These are phyloP conservation scores for Mycena venus DNA, from an alignment of 768 basidiomycete species.

Conservation along the genomic window DNA sequence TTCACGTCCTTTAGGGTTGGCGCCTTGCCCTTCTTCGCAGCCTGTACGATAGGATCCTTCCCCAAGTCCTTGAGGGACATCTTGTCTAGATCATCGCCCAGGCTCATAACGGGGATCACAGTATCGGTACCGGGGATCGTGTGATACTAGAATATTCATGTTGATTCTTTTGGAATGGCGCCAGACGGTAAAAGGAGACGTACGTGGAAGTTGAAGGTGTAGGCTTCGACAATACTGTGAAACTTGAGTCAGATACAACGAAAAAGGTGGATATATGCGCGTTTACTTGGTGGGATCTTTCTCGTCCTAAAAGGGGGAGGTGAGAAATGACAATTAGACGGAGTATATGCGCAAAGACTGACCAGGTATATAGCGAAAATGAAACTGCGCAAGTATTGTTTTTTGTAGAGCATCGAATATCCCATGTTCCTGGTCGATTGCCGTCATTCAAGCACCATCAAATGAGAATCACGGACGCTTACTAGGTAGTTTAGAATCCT, in stretches of 20 bases:
- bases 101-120: constrained; percentile 78
- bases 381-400: constrained; percentile 87
- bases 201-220: constrained; percentile 89
- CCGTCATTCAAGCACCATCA: neutral
- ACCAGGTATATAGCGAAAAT: constrained; percentile 90
- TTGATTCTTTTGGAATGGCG: neutral
- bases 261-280: constrained; percentile 44
- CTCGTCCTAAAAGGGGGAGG: constrained; percentile 67
- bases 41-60: constrained; percentile 72
- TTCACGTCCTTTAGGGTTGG: constrained; percentile 89
- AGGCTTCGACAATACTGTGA: constrained; percentile 85
- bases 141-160: constrained; percentile 69
- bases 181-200: constrained; percentile 16
- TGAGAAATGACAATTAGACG: constrained; percentile 1
- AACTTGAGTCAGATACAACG: constrained; percentile 3
- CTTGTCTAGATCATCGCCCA: constrained; percentile 71
- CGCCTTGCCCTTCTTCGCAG: constrained; percentile 68
- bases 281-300: constrained; percentile 87
- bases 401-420: constrained; percentile 90
- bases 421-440: constrained; percentile 74
- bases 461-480: constrained; percentile 38
- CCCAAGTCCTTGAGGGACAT: constrained; percentile 55
- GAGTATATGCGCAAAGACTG: constrained; percentile 35
- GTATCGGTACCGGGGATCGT: constrained; percentile 70
- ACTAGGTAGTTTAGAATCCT: constrained; percentile 86